Percentiles rank a stretch among this genome's conserved stretches.
Conservation (phyloP, 768 basidiomycete species). For the Rubroboletus satanas region DNA sequence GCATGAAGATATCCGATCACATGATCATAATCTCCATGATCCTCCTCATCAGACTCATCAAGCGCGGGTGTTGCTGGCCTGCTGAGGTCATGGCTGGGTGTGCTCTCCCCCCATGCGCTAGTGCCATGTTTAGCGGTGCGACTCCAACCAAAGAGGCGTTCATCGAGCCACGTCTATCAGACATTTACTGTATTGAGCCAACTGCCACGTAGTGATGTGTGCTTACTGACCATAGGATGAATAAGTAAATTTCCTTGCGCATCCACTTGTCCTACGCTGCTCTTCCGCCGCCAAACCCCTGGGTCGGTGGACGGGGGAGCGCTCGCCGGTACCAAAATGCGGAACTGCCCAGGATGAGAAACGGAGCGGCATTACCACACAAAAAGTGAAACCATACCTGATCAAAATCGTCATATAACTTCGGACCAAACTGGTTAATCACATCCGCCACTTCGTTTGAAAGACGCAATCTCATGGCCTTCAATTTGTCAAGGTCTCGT, state of each 20-base stretch:
- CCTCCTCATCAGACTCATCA: constrained; percentile 81
- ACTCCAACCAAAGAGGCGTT: constrained; percentile 91
- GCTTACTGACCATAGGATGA: constrained; percentile 72
- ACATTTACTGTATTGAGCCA: background rate
- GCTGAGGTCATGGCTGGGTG: constrained; percentile 55
- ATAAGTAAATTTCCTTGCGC: constrained; percentile 80
- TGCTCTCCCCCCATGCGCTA: constrained; percentile 74
- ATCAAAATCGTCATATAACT: constrained; percentile 83
- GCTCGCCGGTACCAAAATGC: constrained; percentile 76
- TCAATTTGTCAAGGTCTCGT: constrained; percentile 69
- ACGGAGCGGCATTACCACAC: background rate
- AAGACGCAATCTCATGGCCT: constrained; percentile 66
- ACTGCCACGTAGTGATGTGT: background rate
- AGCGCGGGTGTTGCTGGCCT: constrained; percentile 70
- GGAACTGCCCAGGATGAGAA: constrained; percentile 45
- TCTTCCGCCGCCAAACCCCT: constrained; percentile 78
- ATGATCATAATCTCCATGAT: constrained; percentile 88
- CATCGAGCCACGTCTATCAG: constrained; percentile 79
- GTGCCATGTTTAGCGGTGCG: constrained; percentile 74
- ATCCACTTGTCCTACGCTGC: constrained; percentile 77
- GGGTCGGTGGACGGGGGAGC: constrained; percentile 76
- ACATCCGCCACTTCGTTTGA: constrained; percentile 80
- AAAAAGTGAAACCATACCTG: constrained; percentile 45
- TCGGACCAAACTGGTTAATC: constrained; percentile 86
- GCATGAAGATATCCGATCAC: constrained; percentile 64